Evolutionary conservation across 108 stramenopile genomes (phyloP).

Genomic region (Fragilaria crotonensis): DNA sequence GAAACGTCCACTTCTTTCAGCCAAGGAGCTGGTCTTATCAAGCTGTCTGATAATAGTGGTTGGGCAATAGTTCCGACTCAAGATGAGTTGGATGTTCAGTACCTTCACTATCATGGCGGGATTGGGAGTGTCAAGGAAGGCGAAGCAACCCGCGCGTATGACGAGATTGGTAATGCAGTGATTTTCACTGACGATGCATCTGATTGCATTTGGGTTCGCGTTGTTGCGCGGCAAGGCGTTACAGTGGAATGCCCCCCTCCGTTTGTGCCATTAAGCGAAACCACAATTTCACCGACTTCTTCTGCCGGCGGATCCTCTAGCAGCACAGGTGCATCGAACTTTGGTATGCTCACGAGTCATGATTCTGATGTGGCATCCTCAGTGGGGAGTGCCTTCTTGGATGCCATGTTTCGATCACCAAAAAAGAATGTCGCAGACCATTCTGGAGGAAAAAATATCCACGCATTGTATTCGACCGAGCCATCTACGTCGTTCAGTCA

Average conservation of each 20-base stretch:
- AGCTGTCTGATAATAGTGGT: slow-evolving; percentile 75
- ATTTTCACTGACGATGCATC: slow-evolving; percentile 20
- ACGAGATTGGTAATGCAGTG: slow-evolving; percentile 78
- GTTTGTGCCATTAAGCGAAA: slow-evolving; percentile 11
- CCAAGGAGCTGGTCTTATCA: slow-evolving; percentile 71
- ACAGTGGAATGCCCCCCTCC: slow-evolving; percentile 54
- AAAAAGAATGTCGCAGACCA: no score
- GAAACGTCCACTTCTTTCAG: slow-evolving; percentile 53
- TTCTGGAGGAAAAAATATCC: no score
- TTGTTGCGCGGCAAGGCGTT: slow-evolving; percentile 47
- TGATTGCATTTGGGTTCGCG: slow-evolving; percentile 41
- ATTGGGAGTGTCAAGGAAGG: slow-evolving; percentile 22
- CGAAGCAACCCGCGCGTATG: slow-evolving; percentile 41
- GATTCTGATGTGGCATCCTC: slow-evolving; percentile 57
- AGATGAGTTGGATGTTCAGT: slow-evolving; percentile 58
- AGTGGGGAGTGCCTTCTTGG: slow-evolving; percentile 49
- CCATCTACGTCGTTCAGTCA: not conserved
- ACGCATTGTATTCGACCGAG: no score
- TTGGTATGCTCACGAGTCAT: slow-evolving; percentile 5
- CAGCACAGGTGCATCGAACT: slow-evolving; percentile 8
- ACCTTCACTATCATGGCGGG: slow-evolving; percentile 27
- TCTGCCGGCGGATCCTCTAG: slow-evolving; percentile 27
- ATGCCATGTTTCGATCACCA: slow-evolving; percentile 54
- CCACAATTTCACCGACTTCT: slow-evolving; percentile 32
- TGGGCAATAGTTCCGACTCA: slow-evolving; percentile 78